A percentile compares a stretch with the other conserved stretches of the same genome.
Evolutionary conservation across 2,329 filamentous ascomycete species (phyloP).

Genomic region (Claviceps fusiformis): DNA sequence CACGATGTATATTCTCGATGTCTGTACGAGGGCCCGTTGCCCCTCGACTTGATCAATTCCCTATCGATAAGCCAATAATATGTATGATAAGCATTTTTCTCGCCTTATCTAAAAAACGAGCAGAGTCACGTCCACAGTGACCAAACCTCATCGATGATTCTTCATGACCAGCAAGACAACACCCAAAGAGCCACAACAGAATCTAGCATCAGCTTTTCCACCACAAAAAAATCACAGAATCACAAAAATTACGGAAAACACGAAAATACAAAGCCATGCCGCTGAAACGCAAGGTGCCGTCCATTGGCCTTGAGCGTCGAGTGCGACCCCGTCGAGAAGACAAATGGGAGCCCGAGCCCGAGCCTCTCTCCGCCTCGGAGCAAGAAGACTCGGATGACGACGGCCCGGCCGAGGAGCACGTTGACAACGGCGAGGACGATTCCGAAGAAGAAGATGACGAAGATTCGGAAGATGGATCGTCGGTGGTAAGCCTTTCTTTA

Average conservation of each 20-base stretch:
- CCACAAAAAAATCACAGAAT: background rate
- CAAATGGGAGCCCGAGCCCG: slow-evolving; percentile 24
- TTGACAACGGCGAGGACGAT: slow-evolving; percentile 15
- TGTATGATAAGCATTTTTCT: background rate
- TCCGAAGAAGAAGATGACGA: slow-evolving; percentile 18
- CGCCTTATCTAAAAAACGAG: background rate
- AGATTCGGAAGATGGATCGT: slow-evolving; percentile 14
- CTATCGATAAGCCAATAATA: slow-evolving; percentile 4
- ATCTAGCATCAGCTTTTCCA: background rate
- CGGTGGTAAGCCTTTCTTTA: slow-evolving; percentile 13
- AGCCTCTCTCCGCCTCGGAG: slow-evolving; percentile 14
- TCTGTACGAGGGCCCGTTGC: background rate
- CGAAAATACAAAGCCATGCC: slow-evolving; percentile 13
- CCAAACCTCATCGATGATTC: background rate
- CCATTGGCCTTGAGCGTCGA: slow-evolving; percentile 25
- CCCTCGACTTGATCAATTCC: background rate
- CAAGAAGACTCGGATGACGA: slow-evolving; percentile 16
- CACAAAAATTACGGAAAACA: too few relatives aligned
- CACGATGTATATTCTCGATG: too few relatives aligned
- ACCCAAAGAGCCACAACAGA: background rate
- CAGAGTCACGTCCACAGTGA: background rate
- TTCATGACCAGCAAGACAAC: background rate
- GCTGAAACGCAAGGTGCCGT: slow-evolving; percentile 26
- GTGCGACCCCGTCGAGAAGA: slow-evolving; percentile 32
- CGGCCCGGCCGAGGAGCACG: slow-evolving; percentile 14